Conservation (phyloP, 2,329 filamentous ascomycete genomes). For the Cladosporium halotolerans region DNA sequence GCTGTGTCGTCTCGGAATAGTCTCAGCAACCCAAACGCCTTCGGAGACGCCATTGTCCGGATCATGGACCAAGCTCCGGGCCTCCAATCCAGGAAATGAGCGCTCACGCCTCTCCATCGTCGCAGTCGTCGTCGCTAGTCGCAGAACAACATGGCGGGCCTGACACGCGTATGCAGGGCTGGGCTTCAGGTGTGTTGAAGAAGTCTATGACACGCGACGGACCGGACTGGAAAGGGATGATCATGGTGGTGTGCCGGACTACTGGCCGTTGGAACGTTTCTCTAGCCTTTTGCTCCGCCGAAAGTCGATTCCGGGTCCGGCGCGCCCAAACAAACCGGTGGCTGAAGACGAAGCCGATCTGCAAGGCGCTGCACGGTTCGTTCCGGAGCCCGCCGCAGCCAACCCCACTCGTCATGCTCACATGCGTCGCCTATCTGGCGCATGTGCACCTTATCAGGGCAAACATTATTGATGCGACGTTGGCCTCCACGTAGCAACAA, state of each 20-base stretch:
- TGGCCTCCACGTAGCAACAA: conserved; percentile 8
- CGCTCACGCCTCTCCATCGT: background rate
- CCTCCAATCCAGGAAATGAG: conserved; percentile 1
- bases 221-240: conserved; percentile 2
- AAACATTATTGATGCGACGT: conserved; percentile 4
- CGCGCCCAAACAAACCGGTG: too few species aligned
- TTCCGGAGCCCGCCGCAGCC: too few species aligned
- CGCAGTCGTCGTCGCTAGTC: too few species aligned
- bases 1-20: conserved; percentile 15
- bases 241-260: background rate
- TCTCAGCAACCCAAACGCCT: conserved; percentile 4
- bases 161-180: too few species aligned
- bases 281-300: conserved; percentile 4
- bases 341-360: too few species aligned
- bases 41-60: conserved; percentile 6
- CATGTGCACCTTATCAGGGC: conserved; percentile 3
- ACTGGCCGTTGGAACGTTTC: conserved; percentile 1
- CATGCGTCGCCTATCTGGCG: conserved; percentile 8
- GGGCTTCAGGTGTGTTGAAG: too few species aligned
- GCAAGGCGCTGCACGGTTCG: too few species aligned
- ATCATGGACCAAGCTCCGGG: conserved; percentile 5
- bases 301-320: too few species aligned
- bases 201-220: background rate
- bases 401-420: background rate
- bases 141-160: too few species aligned